These are phyloP conservation scores for Cucurbita maxima DNA, from an alignment of 306 rosid species.

Conservation along the genomic window DNA sequence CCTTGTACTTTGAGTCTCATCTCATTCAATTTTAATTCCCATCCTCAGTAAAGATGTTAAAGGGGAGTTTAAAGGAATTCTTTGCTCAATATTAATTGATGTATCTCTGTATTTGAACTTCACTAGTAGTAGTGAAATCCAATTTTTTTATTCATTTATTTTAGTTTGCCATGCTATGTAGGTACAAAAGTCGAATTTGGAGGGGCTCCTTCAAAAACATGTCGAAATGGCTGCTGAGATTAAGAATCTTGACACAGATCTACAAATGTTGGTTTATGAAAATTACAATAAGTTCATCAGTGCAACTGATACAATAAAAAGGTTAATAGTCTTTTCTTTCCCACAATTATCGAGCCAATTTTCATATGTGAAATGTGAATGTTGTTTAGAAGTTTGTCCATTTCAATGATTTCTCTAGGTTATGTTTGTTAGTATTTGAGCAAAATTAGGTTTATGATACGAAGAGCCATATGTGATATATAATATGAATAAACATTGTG, in stretches of 20 bases:
- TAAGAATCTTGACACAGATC: constrained; percentile 94
- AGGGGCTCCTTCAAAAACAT: constrained; percentile 68
- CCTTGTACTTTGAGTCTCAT: too few species aligned
- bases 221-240: constrained; percentile 89
- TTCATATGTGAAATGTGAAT: not conserved
- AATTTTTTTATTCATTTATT: not conserved
- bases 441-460: not conserved
- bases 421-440: not conserved
- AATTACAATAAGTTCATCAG: constrained; percentile 85
- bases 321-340: constrained; percentile 16
- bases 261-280: constrained; percentile 90
- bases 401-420: not conserved
- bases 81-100: not conserved
- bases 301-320: constrained; percentile 80
- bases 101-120: not conserved
- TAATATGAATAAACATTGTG: not conserved
- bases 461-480: not conserved
- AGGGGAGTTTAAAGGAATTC: not conserved
- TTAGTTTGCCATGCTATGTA: constrained; percentile 6
- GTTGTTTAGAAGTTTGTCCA: not conserved
- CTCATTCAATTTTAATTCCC: not conserved
- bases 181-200: constrained; percentile 62
- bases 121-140: not conserved
- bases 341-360: not conserved
- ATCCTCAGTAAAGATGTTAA: not conserved